Evolutionary conservation across 2,329 filamentous ascomycete genomes (phyloP).

Genomic region (Talaromyces sp.): DNA sequence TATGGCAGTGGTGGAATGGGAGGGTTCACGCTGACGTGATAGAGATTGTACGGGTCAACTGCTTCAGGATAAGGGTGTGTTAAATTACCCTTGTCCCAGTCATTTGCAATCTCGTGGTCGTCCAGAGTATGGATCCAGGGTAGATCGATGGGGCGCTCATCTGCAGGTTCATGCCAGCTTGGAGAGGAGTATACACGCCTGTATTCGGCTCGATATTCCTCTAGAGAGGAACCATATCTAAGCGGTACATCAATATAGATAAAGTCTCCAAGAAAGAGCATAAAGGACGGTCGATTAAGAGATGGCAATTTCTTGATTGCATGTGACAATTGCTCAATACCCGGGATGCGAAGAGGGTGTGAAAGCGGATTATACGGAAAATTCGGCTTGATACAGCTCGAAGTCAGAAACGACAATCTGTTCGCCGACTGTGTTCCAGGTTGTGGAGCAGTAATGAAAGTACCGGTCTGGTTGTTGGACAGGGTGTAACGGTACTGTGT

Average conservation of each 20-base stretch:
- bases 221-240: slow-evolving; percentile 64
- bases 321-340: slow-evolving; percentile 70
- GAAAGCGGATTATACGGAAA: slow-evolving; percentile 85
- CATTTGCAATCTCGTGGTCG: slow-evolving; percentile 93
- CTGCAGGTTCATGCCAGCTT: slow-evolving; percentile 69
- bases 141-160: slow-evolving; percentile 57
- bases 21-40: slow-evolving; percentile 81
- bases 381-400: slow-evolving; percentile 85
- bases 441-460: slow-evolving; percentile 71
- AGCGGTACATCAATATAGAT: slow-evolving; percentile 69
- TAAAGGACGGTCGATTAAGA: slow-evolving; percentile 45
- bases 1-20: slow-evolving; percentile 51
- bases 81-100: slow-evolving; percentile 73
- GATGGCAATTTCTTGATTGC: slow-evolving; percentile 66
- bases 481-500: slow-evolving; percentile 76
- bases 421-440: slow-evolving; percentile 60
- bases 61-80: slow-evolving; percentile 75
- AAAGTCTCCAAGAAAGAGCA: slow-evolving; percentile 54
- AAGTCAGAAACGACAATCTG: slow-evolving; percentile 83
- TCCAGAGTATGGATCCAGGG: slow-evolving; percentile 97
- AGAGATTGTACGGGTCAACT: slow-evolving; percentile 77
- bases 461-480: slow-evolving; percentile 80
- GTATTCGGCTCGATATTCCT: slow-evolving; percentile 86
- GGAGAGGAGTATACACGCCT: slow-evolving; percentile 93
- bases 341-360: slow-evolving; percentile 75